Base-by-base conservation (phyloP, 257 asterid genomes). In the Solanum sitiens region DNA sequence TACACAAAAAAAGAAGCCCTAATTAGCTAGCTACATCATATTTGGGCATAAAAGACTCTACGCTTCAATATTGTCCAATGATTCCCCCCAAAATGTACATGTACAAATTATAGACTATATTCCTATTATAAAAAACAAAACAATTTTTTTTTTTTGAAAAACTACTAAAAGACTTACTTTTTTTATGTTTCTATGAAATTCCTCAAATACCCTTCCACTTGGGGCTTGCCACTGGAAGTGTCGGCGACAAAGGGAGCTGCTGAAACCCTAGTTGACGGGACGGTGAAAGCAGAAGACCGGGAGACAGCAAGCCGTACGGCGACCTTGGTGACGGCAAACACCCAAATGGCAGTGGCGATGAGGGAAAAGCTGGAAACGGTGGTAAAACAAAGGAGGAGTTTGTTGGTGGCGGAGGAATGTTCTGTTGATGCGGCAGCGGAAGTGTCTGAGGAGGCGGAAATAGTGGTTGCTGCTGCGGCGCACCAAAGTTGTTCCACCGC, bases 181-280 rank as follows among this genome's bases (percentile, higher is more conserved):
- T 37, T 74, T 45, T 30, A 50, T 75, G 84, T 42, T 21, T 87
- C 25, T 79, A 45, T 77, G 91, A 88, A 88, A 87, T 86, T 72
- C 83, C 86, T 89, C 87, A 94, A 77, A 89, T 86, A 20, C 91
- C 92, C 89, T 91, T 93, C 95, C 95, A 93, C 86, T 93, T 92
- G 7, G 98, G 98, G 92, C 98, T 95, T 18, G 95, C 87, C 79
- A 93, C 88, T 20, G 96, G 98, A 40, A 89, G 91, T 8, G 98
- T 93, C n/a, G 98, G 98, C 11, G 98, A 95, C 53, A 95, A 70
- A 14, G 98, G 98, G 70, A 94, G 93, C 91, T 92, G 96, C 21
- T 92, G 98, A 90, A 94, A 61, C 88, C 98, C 98, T 30, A 95
- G 85, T 88, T 94, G 98, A 56, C 95, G 96, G 4, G 92, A 89